These are phyloP conservation scores for Scenedesmus sp. DNA, from an alignment of 163 green algal species.

Conservation along the genomic window DNA sequence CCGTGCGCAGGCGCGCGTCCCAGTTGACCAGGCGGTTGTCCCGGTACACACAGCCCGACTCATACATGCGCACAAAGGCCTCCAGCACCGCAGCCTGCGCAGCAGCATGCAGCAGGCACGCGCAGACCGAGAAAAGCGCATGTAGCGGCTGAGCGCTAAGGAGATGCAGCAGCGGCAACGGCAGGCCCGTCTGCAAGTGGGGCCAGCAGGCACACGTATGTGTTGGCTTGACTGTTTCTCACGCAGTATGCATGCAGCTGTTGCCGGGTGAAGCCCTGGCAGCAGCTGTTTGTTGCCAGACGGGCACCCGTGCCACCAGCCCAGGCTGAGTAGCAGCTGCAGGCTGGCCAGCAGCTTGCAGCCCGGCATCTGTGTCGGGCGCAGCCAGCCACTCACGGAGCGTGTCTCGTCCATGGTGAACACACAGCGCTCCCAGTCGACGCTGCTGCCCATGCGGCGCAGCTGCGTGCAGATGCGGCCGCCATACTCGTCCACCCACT, in stretches of 20 bases:
- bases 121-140: not conserved
- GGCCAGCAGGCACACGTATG: no score
- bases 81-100: conserved; percentile 90
- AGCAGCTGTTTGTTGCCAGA: no score
- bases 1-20: conserved; percentile 93
- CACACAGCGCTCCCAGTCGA: conserved; percentile 92
- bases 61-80: conserved; percentile 95
- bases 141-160: not conserved
- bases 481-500: conserved; percentile 94
- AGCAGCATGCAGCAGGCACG: not conserved
- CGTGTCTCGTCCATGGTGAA: conserved; percentile 98
- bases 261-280: no score
- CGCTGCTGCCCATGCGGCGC: conserved; percentile 87
- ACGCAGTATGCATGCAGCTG: no score
- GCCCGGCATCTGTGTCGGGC: conserved; percentile 48
- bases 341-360: not conserved
- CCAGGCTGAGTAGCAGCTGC: no score
- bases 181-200: not conserved
- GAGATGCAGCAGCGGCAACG: not conserved
- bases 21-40: conserved; percentile 99
- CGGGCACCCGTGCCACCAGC: no score
- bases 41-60: conserved; percentile 94
- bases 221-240: no score
- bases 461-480: conserved; percentile 92
- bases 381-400: conserved; percentile 69